Conservation (phyloP, 805 yeast genomes). For the Yarrowia sp. region DNA sequence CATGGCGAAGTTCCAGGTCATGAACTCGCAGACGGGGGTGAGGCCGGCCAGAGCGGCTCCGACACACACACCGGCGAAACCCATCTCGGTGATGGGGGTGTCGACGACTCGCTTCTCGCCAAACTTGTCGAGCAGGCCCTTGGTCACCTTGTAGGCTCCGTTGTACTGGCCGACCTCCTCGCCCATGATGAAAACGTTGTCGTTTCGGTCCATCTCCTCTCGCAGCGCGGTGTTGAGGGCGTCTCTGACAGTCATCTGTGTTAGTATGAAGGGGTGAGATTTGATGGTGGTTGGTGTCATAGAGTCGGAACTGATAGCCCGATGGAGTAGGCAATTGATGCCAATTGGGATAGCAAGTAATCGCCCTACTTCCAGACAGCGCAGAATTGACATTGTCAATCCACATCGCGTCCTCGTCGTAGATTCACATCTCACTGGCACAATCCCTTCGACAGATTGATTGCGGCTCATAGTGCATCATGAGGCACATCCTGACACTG, state of each 20-base stretch:
- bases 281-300: too few species aligned
- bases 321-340: background rate
- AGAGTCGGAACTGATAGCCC: too few species aligned
- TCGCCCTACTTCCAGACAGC: too few species aligned
- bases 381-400: too few species aligned
- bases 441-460: too few species aligned
- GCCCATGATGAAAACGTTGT: slow-evolving; percentile 93
- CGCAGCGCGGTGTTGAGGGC: slow-evolving; percentile 94
- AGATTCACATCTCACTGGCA: too few species aligned
- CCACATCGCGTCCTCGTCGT: too few species aligned
- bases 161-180: slow-evolving; percentile 99
- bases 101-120: slow-evolving; percentile 93
- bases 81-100: slow-evolving; percentile 99
- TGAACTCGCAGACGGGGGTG: slow-evolving; percentile 96
- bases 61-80: slow-evolving; percentile 92
- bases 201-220: slow-evolving; percentile 96
- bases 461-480: too few species aligned
- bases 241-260: slow-evolving; percentile 87
- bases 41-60: slow-evolving; percentile 97
- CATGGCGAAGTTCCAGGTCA: slow-evolving; percentile 99
- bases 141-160: slow-evolving; percentile 97
- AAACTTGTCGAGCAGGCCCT: slow-evolving; percentile 92
- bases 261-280: background rate
- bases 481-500: too few species aligned
- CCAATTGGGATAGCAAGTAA: too few species aligned